Evolutionary conservation across 2,329 filamentous ascomycete species (phyloP), one percentile per base, ranked within the genome.

Genomic region (Ramularia collo-cygni): DNA sequence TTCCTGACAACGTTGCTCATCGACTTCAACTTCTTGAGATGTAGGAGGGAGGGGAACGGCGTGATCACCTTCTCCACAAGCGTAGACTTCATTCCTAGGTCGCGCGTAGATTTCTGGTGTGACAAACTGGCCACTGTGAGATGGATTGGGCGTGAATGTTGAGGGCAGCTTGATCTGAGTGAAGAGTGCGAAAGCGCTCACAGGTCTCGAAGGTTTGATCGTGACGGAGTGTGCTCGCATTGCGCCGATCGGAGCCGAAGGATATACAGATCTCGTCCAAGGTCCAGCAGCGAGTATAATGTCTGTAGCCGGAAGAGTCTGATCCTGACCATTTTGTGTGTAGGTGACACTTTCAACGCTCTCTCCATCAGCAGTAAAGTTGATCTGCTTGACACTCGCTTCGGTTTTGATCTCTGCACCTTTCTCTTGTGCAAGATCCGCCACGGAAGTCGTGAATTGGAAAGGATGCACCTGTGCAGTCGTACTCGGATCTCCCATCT

Each of bases 391-490:
- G 3, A 88, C 88, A 2, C 77, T 74, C 8, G 59, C 44, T 17
- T 81, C 79, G 30, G 82, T 70, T 19, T 77, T 69, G 38, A 95
- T 72, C 15, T 81, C 62, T 1, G 64, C 69, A 1, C 70, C 70
- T 26, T 61, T 58, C 37, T 85, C 76, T 40, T 75, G 67, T 0
- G 90, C 88, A 9, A 95, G 71, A 29, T 77, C 69, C 4, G 85
- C 85, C 49, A 96, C 93, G 12, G 80, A 73, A 0, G 78, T 90
- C 0, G 92, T 96, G 59, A 98, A 96, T 31, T 87, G 80, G 46
- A 82, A 85, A 0, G 92, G 92, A 56, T 98, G 90, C 2, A 96
- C 90, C 64, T 98, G 92, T 0, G 92, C 85, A 1, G 92, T 96
- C 46, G 87, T 85, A 1, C 74, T 75, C 1, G 79, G 77, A 2